Conservation (phyloP, 2,329 filamentous ascomycete species). For the Endoconidiophora polonica region DNA sequence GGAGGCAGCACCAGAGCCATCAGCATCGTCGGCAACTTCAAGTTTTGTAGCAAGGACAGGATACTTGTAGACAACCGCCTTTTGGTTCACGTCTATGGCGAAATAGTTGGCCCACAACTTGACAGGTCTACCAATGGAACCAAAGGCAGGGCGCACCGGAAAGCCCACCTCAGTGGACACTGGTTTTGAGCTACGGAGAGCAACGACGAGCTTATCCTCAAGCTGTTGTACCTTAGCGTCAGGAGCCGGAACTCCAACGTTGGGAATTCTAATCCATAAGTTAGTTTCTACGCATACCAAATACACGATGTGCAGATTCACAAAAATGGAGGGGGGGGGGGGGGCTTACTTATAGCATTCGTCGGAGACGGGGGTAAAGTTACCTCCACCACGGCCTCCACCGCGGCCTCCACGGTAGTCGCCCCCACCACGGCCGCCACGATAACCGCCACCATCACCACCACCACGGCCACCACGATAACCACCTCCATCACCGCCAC, state of each 20-base stretch:
- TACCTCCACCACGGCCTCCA: slow-evolving; percentile 15
- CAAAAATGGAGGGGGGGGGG: neutral
- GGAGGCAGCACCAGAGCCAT: neutral
- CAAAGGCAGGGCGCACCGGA: slow-evolving; percentile 33
- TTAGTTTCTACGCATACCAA: neutral
- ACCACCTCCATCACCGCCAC: slow-evolving; percentile 13
- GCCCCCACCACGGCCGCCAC: slow-evolving; percentile 14
- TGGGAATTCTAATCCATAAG: slow-evolving; percentile 14
- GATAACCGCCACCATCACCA: slow-evolving; percentile 15
- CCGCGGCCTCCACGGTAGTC: slow-evolving; percentile 14
- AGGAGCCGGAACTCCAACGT: slow-evolving; percentile 14
- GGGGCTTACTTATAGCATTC: slow-evolving; percentile 14
- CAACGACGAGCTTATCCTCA: slow-evolving; percentile 24
- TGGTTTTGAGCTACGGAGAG: slow-evolving; percentile 16
- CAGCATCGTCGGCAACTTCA: slow-evolving; percentile 7
- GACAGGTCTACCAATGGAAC: slow-evolving; percentile 25
- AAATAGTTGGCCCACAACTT: slow-evolving; percentile 40
- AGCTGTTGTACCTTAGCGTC: slow-evolving; percentile 21
- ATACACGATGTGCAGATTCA: neutral
- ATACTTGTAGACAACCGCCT: slow-evolving; percentile 27
- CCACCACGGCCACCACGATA: slow-evolving; percentile 16
- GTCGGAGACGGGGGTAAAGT: slow-evolving; percentile 15
- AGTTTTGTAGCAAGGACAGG: slow-evolving; percentile 23
- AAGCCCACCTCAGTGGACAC: slow-evolving; percentile 18
- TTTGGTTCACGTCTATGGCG: slow-evolving; percentile 23